Percentiles rank a stretch among this genome's conserved stretches.
These are phyloP conservation scores for Aspergillus spinulosporus DNA, from an alignment of 2,329 filamentous ascomycete species.

Conservation along the genomic window DNA sequence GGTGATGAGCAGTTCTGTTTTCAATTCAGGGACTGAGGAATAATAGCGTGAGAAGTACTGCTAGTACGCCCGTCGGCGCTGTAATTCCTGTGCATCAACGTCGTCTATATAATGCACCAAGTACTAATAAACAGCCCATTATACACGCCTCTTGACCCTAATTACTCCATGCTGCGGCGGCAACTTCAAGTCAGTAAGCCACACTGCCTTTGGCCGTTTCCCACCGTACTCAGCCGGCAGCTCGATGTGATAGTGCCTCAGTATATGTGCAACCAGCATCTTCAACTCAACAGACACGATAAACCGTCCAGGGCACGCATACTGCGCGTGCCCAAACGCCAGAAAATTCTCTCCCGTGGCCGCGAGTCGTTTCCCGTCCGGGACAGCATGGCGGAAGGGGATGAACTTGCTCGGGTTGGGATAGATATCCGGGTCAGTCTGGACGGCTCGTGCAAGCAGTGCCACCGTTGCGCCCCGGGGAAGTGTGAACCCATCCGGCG, in stretches of 20 bases:
- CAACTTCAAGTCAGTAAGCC: background rate
- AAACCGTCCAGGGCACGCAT: background rate
- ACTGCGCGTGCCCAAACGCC: background rate
- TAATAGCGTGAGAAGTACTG: too few relatives aligned
- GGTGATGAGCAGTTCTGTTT: too few relatives aligned
- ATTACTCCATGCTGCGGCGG: background rate
- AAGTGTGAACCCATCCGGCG: background rate
- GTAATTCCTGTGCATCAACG: too few relatives aligned
- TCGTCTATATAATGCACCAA: too few relatives aligned
- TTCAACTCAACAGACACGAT: background rate
- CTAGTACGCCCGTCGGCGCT: too few relatives aligned
- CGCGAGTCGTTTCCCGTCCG: background rate
- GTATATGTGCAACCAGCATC: background rate
- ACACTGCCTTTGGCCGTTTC: background rate
- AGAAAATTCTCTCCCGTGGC: background rate
- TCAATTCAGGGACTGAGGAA: too few relatives aligned
- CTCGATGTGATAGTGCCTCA: background rate
- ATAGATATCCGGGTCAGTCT: background rate
- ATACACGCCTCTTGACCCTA: background rate
- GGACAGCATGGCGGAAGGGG: background rate
- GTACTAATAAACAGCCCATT: too few relatives aligned
- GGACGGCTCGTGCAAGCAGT: background rate
- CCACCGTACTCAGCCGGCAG: background rate
- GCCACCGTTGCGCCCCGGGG: background rate
- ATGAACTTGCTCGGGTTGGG: background rate